Evolutionary conservation across 805 yeast genomes (phyloP).

Genomic region (Clavispora phyllophila): DNA sequence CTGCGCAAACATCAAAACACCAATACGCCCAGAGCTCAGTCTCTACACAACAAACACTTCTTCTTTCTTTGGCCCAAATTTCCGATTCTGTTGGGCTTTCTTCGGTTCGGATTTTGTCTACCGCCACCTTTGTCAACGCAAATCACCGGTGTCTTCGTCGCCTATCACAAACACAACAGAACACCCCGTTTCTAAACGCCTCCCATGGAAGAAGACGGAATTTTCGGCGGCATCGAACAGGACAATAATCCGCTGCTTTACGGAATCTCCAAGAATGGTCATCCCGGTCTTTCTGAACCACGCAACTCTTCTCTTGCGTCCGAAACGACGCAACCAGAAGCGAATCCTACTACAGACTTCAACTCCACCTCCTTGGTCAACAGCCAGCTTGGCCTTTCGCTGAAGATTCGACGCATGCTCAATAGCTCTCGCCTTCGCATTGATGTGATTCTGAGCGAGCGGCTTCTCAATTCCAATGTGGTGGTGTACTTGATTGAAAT

Average conservation of each 20-base stretch:
- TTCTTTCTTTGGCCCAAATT: too few relatives aligned
- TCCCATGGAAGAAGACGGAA: constrained; percentile 13
- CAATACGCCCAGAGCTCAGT: neutral
- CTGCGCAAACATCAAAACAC: neutral
- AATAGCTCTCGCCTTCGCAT: constrained; percentile 23
- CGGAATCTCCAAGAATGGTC: constrained; percentile 24
- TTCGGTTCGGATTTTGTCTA: too few relatives aligned
- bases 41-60: too few relatives aligned
- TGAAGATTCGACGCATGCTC: constrained; percentile 23
- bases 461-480: constrained; percentile 29
- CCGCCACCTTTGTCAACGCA: too few relatives aligned
- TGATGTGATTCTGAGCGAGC: constrained; percentile 32
- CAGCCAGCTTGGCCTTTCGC: constrained; percentile 14
- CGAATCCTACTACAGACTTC: constrained; percentile 3
- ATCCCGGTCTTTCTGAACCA: constrained; percentile 10
- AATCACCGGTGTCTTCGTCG: too few relatives aligned
- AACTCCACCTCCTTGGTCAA: constrained; percentile 14
- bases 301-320: neutral
- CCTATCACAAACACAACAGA: neutral
- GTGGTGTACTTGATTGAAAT: constrained; percentile 36
- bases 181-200: neutral
- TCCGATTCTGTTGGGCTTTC: too few relatives aligned
- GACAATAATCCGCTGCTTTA: constrained; percentile 43
- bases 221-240: constrained; percentile 38
- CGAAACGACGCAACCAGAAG: constrained; percentile 2